Base-by-base conservation (phyloP, 495 filamentous ascomycete genomes). In the Cercophora scortea region DNA sequence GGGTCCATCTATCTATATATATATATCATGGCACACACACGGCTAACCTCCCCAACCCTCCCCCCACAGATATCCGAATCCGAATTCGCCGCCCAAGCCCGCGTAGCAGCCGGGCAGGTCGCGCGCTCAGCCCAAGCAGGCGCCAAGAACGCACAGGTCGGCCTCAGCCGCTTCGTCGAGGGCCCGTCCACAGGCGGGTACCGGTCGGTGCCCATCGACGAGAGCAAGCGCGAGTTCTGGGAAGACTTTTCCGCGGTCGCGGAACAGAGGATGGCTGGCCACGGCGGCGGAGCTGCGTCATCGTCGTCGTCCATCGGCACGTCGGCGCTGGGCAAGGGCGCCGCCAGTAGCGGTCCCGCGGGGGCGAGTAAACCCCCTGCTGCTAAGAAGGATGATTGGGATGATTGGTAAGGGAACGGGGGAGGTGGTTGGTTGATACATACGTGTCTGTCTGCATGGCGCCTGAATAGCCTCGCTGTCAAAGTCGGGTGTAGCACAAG, bases 151-250 rank as follows among this genome's bases (percentile, higher is more conserved):
- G 88, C 89, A 1, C 82, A 84, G 42, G 86, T 91, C 8, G 78
- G 83, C 32, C 85, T 97, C 69, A 86, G 74, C 61, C 80, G 83
- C 0, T 93, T 97, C 58, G 89, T 95, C 32, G 89, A 96, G 62
- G 72, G 73, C 3, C 61, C 58, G 10, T 57, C 68, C n/a, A 57
- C 53, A 9, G 52, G 60, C 25, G 68, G 64, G 16, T 65, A 67
- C 45, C 53, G 52, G 10, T 57, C 65, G 35, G 60, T 65, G 32
- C 71, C 71, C 10, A 63, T 69, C 34, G 73, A 79, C 60, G 71
- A 77, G 79, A 87, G 60, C 79, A 87, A 84, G 66, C 82, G 84
- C 56, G 87, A 88, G 39, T 98, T 98, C 69, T 98, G 93, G 94
- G 94, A 97, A 69, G 79, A 82, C 18, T 79, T 91, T 52, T 79